phyloP scores from a whole-genome alignment of 2,329 filamentous ascomycete species.

The Aspergillus tamarii region DNA sequence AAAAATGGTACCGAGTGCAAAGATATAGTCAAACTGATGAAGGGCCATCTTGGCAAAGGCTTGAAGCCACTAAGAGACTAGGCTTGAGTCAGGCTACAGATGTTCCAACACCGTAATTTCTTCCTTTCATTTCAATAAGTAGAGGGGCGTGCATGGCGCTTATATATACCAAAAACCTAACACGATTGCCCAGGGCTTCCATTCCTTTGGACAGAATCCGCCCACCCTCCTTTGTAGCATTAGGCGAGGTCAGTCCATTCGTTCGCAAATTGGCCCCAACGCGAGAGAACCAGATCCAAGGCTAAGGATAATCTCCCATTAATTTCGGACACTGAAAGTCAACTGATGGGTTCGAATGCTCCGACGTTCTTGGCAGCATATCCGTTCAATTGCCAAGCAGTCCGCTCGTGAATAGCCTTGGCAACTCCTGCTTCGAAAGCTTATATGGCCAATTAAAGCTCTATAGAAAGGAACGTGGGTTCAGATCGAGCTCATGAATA shows the following conservation, averaged over 20 bases:
- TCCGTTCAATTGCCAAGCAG: conserved; percentile 4
- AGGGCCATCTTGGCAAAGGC: conserved; percentile 15
- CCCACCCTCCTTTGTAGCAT: background rate
- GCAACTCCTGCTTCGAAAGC: conserved; percentile 3
- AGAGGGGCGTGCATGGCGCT: background rate
- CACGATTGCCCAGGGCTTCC: background rate
- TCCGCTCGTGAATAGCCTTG: background rate
- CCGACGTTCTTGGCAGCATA: conserved; percentile 3
- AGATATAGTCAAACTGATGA: conserved; percentile 24
- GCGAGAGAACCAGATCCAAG: background rate
- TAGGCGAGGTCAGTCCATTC: background rate
- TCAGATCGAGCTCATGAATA: background rate
- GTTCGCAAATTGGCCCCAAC: background rate
- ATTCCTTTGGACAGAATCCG: background rate
- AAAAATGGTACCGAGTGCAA: conserved; percentile 26
- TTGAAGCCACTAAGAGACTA: background rate
- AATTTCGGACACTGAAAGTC: background rate
- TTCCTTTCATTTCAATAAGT: background rate
- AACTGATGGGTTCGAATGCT: conserved; percentile 1
- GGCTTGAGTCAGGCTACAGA: background rate
- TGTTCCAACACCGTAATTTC: background rate
- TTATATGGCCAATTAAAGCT: conserved; percentile 11
- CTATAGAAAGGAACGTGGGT: conserved; percentile 10
- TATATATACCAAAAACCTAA: conserved; percentile 12
- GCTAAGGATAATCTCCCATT: background rate